Evolutionary conservation across 2,329 filamentous ascomycete species (phyloP).

Genomic region (Fusarium begoniae): DNA sequence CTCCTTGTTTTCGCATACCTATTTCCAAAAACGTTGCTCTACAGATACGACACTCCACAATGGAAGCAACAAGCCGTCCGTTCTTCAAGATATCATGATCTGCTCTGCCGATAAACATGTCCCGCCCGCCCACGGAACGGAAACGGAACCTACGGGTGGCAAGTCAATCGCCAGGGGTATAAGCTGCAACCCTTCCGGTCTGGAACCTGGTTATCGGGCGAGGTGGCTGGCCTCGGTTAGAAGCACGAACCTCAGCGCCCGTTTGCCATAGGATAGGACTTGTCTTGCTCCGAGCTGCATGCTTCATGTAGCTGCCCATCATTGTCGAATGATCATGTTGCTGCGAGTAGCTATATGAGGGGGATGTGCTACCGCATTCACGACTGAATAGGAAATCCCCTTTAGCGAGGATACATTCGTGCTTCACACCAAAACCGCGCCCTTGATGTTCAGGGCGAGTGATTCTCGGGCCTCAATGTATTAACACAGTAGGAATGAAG

Average conservation of each 20-base stretch:
- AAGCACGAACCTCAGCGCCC: slow-evolving; percentile 13
- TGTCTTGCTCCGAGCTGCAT: slow-evolving; percentile 21
- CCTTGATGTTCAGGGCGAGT: not conserved
- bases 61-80: slow-evolving; percentile 8
- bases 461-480: not conserved
- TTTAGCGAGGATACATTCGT: not conserved
- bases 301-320: slow-evolving; percentile 4
- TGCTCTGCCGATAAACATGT: not conserved
- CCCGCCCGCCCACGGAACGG: slow-evolving; percentile 15
- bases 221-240: slow-evolving; percentile 6
- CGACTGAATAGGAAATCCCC: not conserved
- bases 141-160: slow-evolving; percentile 11
- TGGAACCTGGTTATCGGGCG: slow-evolving; percentile 8
- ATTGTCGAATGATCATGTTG: slow-evolving; percentile 16
- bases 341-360: not conserved
- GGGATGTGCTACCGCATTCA: not conserved
- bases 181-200: slow-evolving; percentile 11
- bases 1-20: not conserved
- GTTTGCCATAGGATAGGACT: slow-evolving; percentile 19
- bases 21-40: slow-evolving; percentile 6
- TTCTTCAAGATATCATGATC: not conserved
- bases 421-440: not conserved
- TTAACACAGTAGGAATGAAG: too few species aligned
- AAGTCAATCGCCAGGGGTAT: slow-evolving; percentile 25
- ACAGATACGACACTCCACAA: slow-evolving; percentile 17